Base-by-base conservation (phyloP, 345 rosid genomes). In the Eucalyptus regnans region DNA sequence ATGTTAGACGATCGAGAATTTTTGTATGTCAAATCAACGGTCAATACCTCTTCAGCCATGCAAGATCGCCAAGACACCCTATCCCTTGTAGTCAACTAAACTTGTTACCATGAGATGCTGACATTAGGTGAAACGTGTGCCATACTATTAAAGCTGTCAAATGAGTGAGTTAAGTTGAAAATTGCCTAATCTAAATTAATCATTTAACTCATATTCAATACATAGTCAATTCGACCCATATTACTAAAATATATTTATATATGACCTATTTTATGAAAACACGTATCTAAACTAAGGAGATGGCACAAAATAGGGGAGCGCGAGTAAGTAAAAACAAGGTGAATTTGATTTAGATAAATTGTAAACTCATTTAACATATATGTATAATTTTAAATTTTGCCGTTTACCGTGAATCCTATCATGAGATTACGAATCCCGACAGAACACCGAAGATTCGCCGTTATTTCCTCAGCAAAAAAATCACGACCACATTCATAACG, bases 241-340 rank as follows among this genome's bases (percentile, higher is more conserved):
- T 2, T 56, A 56, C 1, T 56, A 56, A 23, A 56, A 56, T 3
- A 56, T 25, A 2, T 56, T 56, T 56, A 23, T 23, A 22, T 23
- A 8, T 56, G 29, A 56, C 13, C 1, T 52, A 7, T 52, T 52
- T 52, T 52, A 52, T 7, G 58, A 52, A 18, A 52, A 20, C 1
- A 52, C 58, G 1, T 52, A 52, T 52, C 2, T 52, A 20, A 20
- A 52, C 0, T 9, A 3, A 56, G 1, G 12, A 2, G 62, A 56
- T 9, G 0, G 3, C 1, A 23, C 6, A 56, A 0, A 56, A 25
- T 25, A 22, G 23, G 0, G 4, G 6, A 56, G 13, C 13, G 0
- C 0, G 0, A 56, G 13, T 56, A 56, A 0, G 6, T 22, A 22
- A 23, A 22, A 0, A 56, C 2, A 23, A 54, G 0, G 1, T 1